Evolutionary conservation across 331 rosid species (phyloP).

Genomic region (Stylosanthes scabra): DNA sequence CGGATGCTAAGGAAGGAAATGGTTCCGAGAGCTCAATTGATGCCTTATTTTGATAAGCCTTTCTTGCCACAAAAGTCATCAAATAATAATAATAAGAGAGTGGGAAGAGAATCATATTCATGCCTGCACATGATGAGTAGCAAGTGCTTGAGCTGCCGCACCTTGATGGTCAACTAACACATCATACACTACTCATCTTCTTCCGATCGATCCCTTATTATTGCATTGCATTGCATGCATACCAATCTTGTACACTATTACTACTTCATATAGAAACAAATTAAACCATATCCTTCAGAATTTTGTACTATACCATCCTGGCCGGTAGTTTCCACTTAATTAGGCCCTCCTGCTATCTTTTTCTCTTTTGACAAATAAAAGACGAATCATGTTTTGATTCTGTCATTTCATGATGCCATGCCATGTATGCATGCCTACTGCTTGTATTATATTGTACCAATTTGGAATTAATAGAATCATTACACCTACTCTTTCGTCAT

Average conservation of each 20-base stretch:
- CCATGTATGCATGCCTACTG: not conserved
- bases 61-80: constrained; percentile 89
- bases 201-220: too few species aligned
- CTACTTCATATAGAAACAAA: constrained; percentile 17
- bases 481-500: not conserved
- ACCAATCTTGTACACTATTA: constrained; percentile 45
- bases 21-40: constrained; percentile 96
- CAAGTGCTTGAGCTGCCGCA: constrained; percentile 57
- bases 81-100: constrained; percentile 38
- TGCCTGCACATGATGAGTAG: constrained; percentile 60
- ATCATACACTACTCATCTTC: constrained; percentile 1
- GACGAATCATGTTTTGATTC: constrained; percentile 20
- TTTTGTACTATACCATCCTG: constrained; percentile 42
- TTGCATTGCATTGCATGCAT: constrained; percentile 30
- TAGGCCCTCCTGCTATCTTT: constrained; percentile 30
- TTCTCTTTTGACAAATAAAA: constrained; percentile 48
- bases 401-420: constrained; percentile 14
- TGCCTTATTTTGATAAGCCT: constrained; percentile 95
- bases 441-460: constrained; percentile 35
- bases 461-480: constrained; percentile 6
- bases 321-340: too few species aligned
- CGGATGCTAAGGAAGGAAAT: constrained; percentile 91
- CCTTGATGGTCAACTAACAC: not conserved
- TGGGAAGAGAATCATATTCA: constrained; percentile 88
- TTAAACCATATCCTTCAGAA: not conserved